These are phyloP conservation scores for Biscutella laevigata DNA, from an alignment of 441 rosid genomes.

Conservation along the genomic window DNA sequence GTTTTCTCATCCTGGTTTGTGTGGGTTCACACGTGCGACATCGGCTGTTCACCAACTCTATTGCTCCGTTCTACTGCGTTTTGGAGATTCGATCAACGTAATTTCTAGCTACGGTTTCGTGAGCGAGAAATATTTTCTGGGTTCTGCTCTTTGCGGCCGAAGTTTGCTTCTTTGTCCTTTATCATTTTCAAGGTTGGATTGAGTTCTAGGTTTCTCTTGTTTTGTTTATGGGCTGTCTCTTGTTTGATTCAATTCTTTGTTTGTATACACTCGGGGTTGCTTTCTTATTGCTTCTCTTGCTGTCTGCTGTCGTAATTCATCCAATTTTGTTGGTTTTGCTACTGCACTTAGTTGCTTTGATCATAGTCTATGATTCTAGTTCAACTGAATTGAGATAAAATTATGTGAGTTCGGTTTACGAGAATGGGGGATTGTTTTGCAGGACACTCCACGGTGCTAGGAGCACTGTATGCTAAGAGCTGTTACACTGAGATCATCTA, in stretches of 20 bases:
- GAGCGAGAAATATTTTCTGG: neutral
- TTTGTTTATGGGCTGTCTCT: neutral
- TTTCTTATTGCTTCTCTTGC: conserved; percentile 5
- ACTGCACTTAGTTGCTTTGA: neutral
- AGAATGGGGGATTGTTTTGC: neutral
- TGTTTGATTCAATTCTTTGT: neutral
- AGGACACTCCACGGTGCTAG: conserved; percentile 1
- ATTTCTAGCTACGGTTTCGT: conserved; percentile 1
- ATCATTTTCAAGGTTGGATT: conserved; percentile 19
- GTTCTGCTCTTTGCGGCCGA: conserved; percentile 5
- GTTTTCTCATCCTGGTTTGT: neutral
- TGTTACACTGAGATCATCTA: conserved; percentile 11
- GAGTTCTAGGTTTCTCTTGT: conserved; percentile 19
- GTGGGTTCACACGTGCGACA: conserved; percentile 30
- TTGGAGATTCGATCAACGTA: conserved; percentile 6
- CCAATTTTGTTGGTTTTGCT: conserved; percentile 5
- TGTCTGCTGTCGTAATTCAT: neutral
- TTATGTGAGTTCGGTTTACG: neutral
- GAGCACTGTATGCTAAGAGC: neutral
- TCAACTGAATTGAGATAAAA: neutral
- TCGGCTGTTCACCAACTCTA: conserved; percentile 22
- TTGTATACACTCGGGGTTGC: conserved; percentile 3
- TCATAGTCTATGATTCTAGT: conserved; percentile 2
- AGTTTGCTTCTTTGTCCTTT: conserved; percentile 13
- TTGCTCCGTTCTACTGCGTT: conserved; percentile 19